Base-by-base conservation (phyloP, 2,329 filamentous ascomycete genomes). In the Colletotrichum sp. region DNA sequence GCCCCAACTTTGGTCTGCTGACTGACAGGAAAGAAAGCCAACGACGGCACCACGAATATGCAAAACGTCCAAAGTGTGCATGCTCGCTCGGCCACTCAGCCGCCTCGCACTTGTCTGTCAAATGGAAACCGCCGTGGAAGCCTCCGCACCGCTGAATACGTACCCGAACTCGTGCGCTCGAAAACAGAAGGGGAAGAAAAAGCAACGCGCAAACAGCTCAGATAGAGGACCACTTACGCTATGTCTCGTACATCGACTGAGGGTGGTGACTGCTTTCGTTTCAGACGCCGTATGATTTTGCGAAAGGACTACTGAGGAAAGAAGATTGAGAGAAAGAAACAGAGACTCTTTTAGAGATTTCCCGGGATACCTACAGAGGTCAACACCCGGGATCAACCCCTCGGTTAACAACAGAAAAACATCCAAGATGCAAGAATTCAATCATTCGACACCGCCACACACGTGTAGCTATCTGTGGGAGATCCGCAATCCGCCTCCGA, bases 171-270 rank as follows among this genome's bases (percentile, higher is more conserved):
- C 21, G 18, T 67, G 30, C 26, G 55, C 39, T 64, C 49, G 26
- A 63, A 62, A 62, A 15, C 59, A 62, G 28, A 72, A 68, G 9
- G 21, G 24, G n/a, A 3, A 44, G 15, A 62, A 71, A 55, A 71
- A 75, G 64, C 13, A 57, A 67, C 16, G 32, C 62, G 69, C 24
- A 71, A 74, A 75, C 72, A 75, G 21, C 69, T 67, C 60, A 75
- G 62, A 67, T 72, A 44, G 57, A 24, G 57, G 18, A 55, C 55
- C 72, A 68, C 63, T 63, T 28, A 59, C 69, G 24, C 12, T 21
- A 55, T 72, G 39, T 63, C 57, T 67, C 18, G 24, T 63, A 68
- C 13, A n/a, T 68, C 32, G 55, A 75, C n/a, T 18, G 36, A 66
- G 52, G 67, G 62, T 52, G 34, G 18, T 49, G 18, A 30, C 49